Base-by-base conservation (phyloP, 768 basidiomycete genomes). In the Scleroderma bovista region DNA sequence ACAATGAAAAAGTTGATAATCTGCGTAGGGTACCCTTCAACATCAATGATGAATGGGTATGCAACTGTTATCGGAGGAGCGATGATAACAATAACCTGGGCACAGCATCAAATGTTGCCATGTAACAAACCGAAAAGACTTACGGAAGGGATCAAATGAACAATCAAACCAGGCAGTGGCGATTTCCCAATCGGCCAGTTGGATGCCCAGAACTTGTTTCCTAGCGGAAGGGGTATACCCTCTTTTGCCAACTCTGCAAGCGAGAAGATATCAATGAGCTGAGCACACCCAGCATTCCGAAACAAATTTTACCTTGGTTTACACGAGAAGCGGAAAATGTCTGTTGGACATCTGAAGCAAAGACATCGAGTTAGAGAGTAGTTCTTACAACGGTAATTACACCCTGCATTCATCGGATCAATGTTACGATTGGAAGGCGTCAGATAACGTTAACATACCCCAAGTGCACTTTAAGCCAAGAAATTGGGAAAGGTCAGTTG, bases 171-270 rank as follows among this genome's bases (percentile, higher is more conserved):
- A 0, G 79, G 78, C 22, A 81, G 58, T 0, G 80, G 80, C 0
- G 80, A 76, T 53, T 75, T 75, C 7, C 79, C 77, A 2, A 75
- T 77, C 1, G 79, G 79, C 79, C 78, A 80, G 57, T 81, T 82
- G 1, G 77, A 78, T 1, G 80, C 80, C 80, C 79, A 80, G 56
- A 82, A 78, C 22, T 62, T 71, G 54, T 77, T 81, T 2, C 78
- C 78, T 46, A 80, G 80, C 0, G 80, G 79, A 0, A 82, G 69
- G 11, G 79, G 80, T n/a, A 82, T 66, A 1, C 80, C 80, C 57
- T 80, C 80, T 52, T 83, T 83, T 5, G 80, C 80, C 4, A 83
- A 73, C 46, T 82, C 80, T 76, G 47, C 29, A 8, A 7, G 7
- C 13, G 36, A 19, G 10, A n/a, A 34, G n/a, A n/a, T n/a, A 10